phyloP scores from a whole-genome alignment of 164 flowering plant genomes.

The Vitis rotundifolia region DNA sequence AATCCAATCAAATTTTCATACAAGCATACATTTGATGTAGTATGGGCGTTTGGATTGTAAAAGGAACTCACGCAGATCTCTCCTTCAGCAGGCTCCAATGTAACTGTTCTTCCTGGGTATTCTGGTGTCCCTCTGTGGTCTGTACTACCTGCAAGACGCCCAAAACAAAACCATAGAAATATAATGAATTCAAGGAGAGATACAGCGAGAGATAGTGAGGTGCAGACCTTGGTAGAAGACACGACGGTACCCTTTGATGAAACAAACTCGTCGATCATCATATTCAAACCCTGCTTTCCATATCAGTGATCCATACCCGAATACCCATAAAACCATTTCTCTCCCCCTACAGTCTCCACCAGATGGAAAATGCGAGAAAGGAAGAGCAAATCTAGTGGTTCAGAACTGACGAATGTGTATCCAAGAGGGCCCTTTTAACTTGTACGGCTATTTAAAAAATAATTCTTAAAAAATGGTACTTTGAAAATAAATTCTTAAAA shows the following conservation, averaged over 20 bases:
- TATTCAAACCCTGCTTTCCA: constrained; percentile 88
- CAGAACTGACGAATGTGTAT: too few relatives aligned
- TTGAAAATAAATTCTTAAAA: too few relatives aligned
- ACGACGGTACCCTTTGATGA: constrained; percentile 89
- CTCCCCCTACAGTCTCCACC: too few relatives aligned
- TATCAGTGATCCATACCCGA: constrained; percentile 93
- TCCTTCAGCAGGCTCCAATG: constrained; percentile 71
- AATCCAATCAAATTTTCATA: background rate
- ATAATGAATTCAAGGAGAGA: constrained; percentile 3
- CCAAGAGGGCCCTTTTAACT: too few relatives aligned
- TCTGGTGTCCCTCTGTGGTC: constrained; percentile 95
- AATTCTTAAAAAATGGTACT: too few relatives aligned
- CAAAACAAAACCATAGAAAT: background rate
- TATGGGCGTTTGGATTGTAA: background rate
- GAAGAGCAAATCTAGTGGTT: too few relatives aligned
- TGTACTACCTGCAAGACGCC: constrained; percentile 67
- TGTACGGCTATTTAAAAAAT: too few relatives aligned
- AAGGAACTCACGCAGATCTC: constrained; percentile 71
- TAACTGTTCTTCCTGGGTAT: constrained; percentile 93
- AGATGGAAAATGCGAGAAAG: too few relatives aligned
- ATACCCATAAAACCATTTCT: constrained; percentile 87
- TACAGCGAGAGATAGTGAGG: constrained; percentile 14
- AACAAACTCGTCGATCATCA: constrained; percentile 79
- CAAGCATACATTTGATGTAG: background rate
- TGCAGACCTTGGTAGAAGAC: constrained; percentile 83